Evolutionary conservation across 495 filamentous ascomycete species (phyloP), one percentile per base, ranked within the genome.

Genomic region (Lepidopterella palustris): DNA sequence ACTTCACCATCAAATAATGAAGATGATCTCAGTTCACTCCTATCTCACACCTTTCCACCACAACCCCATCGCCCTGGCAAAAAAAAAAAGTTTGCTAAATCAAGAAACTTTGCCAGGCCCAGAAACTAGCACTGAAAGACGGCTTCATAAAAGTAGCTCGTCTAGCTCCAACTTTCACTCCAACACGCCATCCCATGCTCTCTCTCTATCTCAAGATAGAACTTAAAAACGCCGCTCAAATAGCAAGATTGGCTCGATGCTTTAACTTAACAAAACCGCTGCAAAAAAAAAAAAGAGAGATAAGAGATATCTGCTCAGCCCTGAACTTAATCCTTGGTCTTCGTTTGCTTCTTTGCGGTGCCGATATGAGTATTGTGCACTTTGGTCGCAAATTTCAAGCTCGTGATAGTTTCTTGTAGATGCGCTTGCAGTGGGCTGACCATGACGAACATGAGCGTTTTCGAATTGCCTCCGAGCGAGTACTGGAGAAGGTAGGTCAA

Each of bases 371-470:
- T 92, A 67, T 91, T 92, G 75, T 92, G 87, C 40, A 84, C 92
- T 79, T 97, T 97, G 10, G 89, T 93, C 15, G 95, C 93, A 76
- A 99, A 99, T 69, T 95, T 87, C 70, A 99, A 80, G 74, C 90
- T 95, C 26, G 92, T 95, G 73, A 97, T 81, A 13, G 91, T 97
- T 78, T 99, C 95, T 55, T 82, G 84, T 55, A 97, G 76, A 77
- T 97, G 95, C 3, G 87, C 89, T 78, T 95, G 86, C 53, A 97
- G 75, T 27, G 93, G 93, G 70, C 87, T 92, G 62, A 95, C 87
- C 90, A 97, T 97, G 72, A 97, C 90, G 66, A 99, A 96, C 93
- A 97, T 99, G 60, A 99, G 87, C 3, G 95, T 97, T 75, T 96
- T 95, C 57, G 87, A 90, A 69, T 96, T 96, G 31, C 95, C 95